Conservation (phyloP, 768 basidiomycete genomes). For the Sporobolomyces phaffii region DNA sequence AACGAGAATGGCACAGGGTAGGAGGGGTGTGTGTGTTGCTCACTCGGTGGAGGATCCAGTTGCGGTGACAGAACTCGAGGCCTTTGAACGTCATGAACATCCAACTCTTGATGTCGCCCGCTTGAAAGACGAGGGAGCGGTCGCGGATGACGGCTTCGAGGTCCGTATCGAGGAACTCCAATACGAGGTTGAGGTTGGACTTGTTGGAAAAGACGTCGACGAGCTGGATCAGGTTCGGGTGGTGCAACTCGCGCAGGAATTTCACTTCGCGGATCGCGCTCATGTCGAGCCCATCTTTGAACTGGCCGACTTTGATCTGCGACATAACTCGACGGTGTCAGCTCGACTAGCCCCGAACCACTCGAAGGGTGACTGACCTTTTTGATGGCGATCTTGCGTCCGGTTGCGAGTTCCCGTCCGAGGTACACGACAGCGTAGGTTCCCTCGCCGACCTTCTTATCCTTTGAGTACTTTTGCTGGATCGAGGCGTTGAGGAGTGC, state of each 20-base stretch:
- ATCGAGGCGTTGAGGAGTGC: slow-evolving; percentile 27
- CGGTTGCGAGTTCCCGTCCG: slow-evolving; percentile 58
- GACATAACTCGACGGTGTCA: too few species aligned
- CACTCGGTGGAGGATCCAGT: slow-evolving; percentile 88
- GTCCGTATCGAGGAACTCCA: slow-evolving; percentile 94
- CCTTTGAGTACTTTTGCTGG: slow-evolving; percentile 44
- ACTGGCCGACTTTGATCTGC: slow-evolving; percentile 43
- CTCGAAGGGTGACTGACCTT: slow-evolving; percentile 64
- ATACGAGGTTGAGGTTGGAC: slow-evolving; percentile 90
- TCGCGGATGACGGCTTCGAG: slow-evolving; percentile 96
- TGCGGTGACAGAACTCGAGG: slow-evolving; percentile 95
- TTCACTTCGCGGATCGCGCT: slow-evolving; percentile 97
- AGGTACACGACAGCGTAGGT: slow-evolving; percentile 52
- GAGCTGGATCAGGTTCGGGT: slow-evolving; percentile 95
- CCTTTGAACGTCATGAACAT: slow-evolving; percentile 97
- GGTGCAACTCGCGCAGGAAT: slow-evolving; percentile 84
- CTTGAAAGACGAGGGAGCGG: slow-evolving; percentile 79
- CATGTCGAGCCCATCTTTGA: slow-evolving; percentile 88
- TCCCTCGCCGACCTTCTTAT: slow-evolving; percentile 57
- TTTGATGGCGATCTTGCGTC: slow-evolving; percentile 89
- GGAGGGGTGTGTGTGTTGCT: too few species aligned
- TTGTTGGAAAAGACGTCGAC: slow-evolving; percentile 95
- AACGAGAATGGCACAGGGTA: too few species aligned
- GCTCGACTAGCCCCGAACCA: too few species aligned
- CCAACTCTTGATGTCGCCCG: slow-evolving; percentile 97